A percentile compares a stretch with the other conserved stretches of the same genome.
Conservation (phyloP, 2,329 filamentous ascomycete species). For the Aureobasidium subglaciale region DNA sequence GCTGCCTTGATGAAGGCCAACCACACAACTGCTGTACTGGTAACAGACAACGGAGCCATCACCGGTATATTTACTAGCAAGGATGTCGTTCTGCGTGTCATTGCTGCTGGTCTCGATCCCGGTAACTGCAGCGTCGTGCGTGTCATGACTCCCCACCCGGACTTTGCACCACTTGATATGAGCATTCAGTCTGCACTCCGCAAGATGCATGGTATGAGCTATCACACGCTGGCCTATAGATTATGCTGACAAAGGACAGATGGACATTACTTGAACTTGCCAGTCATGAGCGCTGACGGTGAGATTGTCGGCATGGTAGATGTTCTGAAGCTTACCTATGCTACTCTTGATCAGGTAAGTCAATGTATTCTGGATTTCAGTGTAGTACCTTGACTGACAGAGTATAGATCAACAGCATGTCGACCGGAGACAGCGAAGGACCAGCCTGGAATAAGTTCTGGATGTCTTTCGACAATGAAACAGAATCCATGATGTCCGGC, state of each 20-base stretch:
- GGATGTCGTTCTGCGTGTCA: constrained; percentile 95
- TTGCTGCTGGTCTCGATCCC: constrained; percentile 91
- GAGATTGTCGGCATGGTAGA: constrained; percentile 99
- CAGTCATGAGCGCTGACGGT: constrained; percentile 91
- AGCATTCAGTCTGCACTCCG: constrained; percentile 94
- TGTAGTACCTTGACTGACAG: neutral
- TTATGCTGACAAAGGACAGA: constrained; percentile 42
- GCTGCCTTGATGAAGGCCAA: constrained; percentile 97
- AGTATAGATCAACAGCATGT: constrained; percentile 76
- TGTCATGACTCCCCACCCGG: constrained; percentile 97
- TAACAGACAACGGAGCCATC: constrained; percentile 94
- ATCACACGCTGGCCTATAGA: too few relatives aligned
- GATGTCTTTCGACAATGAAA: constrained; percentile 90
- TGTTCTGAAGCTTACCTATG: constrained; percentile 95
- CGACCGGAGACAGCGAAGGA: constrained; percentile 78
- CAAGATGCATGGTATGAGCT: constrained; percentile 92
- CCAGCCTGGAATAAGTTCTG: constrained; percentile 99
- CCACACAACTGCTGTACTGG: constrained; percentile 91
- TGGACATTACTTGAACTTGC: constrained; percentile 94
- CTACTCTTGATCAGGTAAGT: constrained; percentile 83
- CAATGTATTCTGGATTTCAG: too few relatives aligned
- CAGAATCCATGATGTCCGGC: constrained; percentile 92
- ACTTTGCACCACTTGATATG: constrained; percentile 98
- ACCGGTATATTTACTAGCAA: constrained; percentile 99
- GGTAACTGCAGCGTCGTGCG: constrained; percentile 93